Conservation (phyloP, 805 yeast genomes). For the Starmerella sp. region DNA sequence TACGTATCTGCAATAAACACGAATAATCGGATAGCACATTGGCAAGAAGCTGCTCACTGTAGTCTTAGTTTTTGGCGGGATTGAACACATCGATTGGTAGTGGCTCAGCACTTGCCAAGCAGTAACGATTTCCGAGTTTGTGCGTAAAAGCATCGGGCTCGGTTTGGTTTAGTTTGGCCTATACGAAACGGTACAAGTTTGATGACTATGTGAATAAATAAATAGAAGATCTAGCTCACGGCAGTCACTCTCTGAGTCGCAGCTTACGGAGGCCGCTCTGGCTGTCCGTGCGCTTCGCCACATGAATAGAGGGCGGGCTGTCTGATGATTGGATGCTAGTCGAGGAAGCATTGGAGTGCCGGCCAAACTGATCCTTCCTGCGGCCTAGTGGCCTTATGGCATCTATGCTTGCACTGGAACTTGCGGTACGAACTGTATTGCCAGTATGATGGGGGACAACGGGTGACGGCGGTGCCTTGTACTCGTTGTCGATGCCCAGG, state of each 20-base stretch:
- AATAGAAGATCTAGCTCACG: background rate
- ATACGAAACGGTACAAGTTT: too few species aligned
- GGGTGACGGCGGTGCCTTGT: slow-evolving; percentile 1
- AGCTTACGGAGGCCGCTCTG: slow-evolving; percentile 21
- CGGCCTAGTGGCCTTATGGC: background rate
- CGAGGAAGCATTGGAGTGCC: background rate
- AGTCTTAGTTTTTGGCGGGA: too few species aligned
- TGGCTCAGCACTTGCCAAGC: too few species aligned
- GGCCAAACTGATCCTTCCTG: background rate
- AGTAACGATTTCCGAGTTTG: too few species aligned
- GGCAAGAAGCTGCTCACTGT: too few species aligned
- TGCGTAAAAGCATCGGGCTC: too few species aligned
- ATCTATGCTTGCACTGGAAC: background rate
- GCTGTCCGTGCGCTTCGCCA: slow-evolving; percentile 15
- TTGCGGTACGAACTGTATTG: background rate
- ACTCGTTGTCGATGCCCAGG: slow-evolving; percentile 19
- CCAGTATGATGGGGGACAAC: background rate
- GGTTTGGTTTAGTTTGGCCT: too few species aligned
- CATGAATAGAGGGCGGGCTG: background rate
- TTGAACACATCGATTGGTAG: too few species aligned
- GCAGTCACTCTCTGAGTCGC: slow-evolving; percentile 3
- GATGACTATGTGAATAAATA: background rate
- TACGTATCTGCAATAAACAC: too few species aligned
- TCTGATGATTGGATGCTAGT: background rate
- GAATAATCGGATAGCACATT: too few species aligned